Evolutionary conservation across 2,329 filamentous ascomycete species (phyloP).

Genomic region (Botrytis tulipae): DNA sequence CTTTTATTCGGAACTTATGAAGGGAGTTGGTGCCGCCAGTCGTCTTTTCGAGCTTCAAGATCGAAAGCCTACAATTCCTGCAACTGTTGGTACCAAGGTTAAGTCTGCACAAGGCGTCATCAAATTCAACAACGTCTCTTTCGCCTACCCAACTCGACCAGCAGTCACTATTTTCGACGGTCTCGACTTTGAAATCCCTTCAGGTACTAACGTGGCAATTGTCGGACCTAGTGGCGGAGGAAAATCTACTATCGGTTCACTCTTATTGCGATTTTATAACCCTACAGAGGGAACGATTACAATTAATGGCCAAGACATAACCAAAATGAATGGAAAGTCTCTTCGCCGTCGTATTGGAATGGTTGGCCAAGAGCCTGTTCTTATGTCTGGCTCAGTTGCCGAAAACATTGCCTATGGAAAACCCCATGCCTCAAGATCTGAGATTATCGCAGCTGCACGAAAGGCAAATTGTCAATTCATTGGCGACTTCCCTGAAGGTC

Average conservation of each 20-base stretch:
- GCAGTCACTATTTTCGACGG: slow-evolving; percentile 89
- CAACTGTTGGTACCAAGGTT: slow-evolving; percentile 78
- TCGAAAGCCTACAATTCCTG: slow-evolving; percentile 78
- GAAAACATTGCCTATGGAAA: slow-evolving; percentile 92
- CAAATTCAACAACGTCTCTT: slow-evolving; percentile 79
- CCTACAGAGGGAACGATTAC: slow-evolving; percentile 74
- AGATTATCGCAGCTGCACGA: slow-evolving; percentile 82
- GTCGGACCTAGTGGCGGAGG: slow-evolving; percentile 95
- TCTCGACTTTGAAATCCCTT: slow-evolving; percentile 85
- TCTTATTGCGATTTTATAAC: slow-evolving; percentile 88
- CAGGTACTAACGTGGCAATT: slow-evolving; percentile 92
- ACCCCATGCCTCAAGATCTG: slow-evolving; percentile 70
- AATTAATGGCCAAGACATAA: slow-evolving; percentile 82
- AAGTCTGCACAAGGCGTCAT: slow-evolving; percentile 84
- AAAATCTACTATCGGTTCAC: slow-evolving; percentile 92
- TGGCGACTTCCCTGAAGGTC: slow-evolving; percentile 89
- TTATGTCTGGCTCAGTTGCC: slow-evolving; percentile 81
- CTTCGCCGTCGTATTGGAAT: slow-evolving; percentile 89
- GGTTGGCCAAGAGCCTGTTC: slow-evolving; percentile 91
- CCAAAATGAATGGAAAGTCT: slow-evolving; percentile 88
- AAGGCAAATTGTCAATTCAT: slow-evolving; percentile 97
- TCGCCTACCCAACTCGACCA: slow-evolving; percentile 90
- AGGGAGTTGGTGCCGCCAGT: slow-evolving; percentile 94
- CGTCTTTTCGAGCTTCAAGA: slow-evolving; percentile 95
- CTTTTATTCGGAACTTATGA: slow-evolving; percentile 99